Evolutionary conservation across 306 rosid species (phyloP), one percentile per base, ranked within the genome.

Genomic region (Morella rubra): DNA sequence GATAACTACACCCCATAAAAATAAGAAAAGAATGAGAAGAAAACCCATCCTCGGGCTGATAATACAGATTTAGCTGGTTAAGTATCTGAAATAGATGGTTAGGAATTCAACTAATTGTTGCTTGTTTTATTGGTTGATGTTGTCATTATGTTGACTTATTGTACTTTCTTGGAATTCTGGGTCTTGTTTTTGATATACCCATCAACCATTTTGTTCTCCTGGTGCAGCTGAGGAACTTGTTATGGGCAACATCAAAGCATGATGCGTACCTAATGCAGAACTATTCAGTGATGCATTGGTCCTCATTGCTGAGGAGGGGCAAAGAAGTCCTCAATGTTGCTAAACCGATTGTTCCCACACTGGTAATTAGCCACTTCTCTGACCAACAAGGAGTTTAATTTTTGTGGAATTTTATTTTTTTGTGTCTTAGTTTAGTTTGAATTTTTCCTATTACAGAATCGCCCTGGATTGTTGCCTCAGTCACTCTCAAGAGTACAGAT

Each of bases 201-300:
- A 54, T 59, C 52, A 40, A 61, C 67, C 61, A 69, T 70, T 79
- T 76, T 66, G 67, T 60, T 83, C 79, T 73, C 37, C 70, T 42
- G 76, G 46, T 83, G 91, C 83, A 95, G 99, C 91, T 95, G 73
- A 84, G 97, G 74, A 92, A 90, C 85, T 84, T 95, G 83, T 73
- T 92, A 84, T 90, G 97, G 92, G 90, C 99, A 55, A 95, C 99
- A 59, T 90, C 97, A 67, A 95, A 95, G 91, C 97, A 95, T 69
- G 99, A 95, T 82, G 93, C 89, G 37, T 95, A 92, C 87, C 90
- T 95, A 49, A 86, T 89, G 96, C 99, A 95, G 86, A 92, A 89
- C 87, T 92, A 87, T 77, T 90, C 99, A 20, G 88, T 92, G 75
- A 88, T 92, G 93, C 97, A 95, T 82, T 95, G 97, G 97, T 89